Evolutionary conservation across 768 basidiomycete species (phyloP).

Genomic region (Tephrocybe sp.): DNA sequence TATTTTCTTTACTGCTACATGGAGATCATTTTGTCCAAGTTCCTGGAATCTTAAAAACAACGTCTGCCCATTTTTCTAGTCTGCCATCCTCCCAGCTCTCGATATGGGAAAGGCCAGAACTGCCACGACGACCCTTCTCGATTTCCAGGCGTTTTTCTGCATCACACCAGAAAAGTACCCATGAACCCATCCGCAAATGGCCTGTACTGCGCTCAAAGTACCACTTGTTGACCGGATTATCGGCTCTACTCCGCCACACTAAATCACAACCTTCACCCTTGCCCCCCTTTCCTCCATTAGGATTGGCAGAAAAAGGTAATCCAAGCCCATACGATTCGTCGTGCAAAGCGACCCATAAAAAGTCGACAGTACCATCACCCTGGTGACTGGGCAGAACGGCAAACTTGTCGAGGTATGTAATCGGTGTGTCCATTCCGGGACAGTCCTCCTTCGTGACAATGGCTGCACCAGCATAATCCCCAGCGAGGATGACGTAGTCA

Average conservation of each 20-base stretch:
- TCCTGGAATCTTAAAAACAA: constrained; percentile 70
- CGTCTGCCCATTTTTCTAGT: constrained; percentile 64
- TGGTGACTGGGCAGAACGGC: constrained; percentile 93
- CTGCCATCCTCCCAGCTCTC: constrained; percentile 78
- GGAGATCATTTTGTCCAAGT: constrained; percentile 56
- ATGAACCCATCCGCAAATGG: constrained; percentile 79
- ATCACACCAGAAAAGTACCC: constrained; percentile 99
- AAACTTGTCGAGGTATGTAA: constrained; percentile 98
- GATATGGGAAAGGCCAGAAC: constrained; percentile 64
- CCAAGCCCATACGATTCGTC: constrained; percentile 98
- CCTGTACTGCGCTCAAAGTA: constrained; percentile 96
- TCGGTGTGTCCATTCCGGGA: constrained; percentile 39
- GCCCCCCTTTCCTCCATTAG: constrained; percentile 90
- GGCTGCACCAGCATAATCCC: constrained; percentile 94
- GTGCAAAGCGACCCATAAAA: constrained; percentile 97
- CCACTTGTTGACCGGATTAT: constrained; percentile 99
- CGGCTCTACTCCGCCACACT: constrained; percentile 89
- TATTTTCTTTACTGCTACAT: neutral
- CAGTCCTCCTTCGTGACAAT: constrained; percentile 74
- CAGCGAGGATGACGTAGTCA: constrained; percentile 91
- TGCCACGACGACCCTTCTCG: constrained; percentile 62
- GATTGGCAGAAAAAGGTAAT: constrained; percentile 89
- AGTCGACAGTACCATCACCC: constrained; percentile 98
- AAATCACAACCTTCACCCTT: constrained; percentile 89
- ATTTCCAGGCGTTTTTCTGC: constrained; percentile 81